phyloP scores from a whole-genome alignment of 2,329 filamentous ascomycete genomes.

The Incumbomyces delicatus region DNA sequence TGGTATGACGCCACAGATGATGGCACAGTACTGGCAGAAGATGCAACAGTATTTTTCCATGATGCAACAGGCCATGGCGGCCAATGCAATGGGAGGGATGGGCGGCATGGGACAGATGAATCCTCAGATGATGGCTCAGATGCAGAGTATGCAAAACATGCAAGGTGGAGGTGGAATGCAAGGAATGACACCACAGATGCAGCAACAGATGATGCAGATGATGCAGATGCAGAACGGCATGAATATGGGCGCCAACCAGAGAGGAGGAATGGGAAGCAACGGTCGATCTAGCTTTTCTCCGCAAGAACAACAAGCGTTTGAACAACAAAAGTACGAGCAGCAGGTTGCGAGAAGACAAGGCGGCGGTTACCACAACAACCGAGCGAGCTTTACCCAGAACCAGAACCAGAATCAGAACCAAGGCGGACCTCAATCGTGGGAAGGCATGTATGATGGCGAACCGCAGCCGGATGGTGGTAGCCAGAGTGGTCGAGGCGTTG shows the following conservation, averaged over 20 bases:
- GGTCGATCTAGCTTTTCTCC: slow-evolving; percentile 50
- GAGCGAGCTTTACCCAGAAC: slow-evolving; percentile 24
- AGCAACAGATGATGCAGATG: slow-evolving; percentile 47
- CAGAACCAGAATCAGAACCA: slow-evolving; percentile 33
- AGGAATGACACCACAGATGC: slow-evolving; percentile 27
- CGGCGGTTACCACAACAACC: slow-evolving; percentile 4
- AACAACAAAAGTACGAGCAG: slow-evolving; percentile 70
- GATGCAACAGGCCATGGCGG: slow-evolving; percentile 85
- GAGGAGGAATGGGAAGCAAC: slow-evolving; percentile 35
- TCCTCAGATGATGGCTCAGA: slow-evolving; percentile 39
- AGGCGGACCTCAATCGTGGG: slow-evolving; percentile 76
- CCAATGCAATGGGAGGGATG: slow-evolving; percentile 53
- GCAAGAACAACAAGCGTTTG: slow-evolving; percentile 63
- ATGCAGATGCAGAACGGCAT: slow-evolving; percentile 33
- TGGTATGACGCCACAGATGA: slow-evolving; percentile 88
- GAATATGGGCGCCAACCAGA: slow-evolving; percentile 35
- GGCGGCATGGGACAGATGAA: slow-evolving; percentile 44
- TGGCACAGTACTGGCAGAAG: slow-evolving; percentile 96
- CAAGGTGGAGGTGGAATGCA: slow-evolving; percentile 22
- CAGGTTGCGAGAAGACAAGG: slow-evolving; percentile 42
- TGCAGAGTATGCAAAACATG: slow-evolving; percentile 53
- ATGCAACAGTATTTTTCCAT: slow-evolving; percentile 97
- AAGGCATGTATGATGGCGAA: slow-evolving; percentile 96
- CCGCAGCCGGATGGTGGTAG: slow-evolving; percentile 62
- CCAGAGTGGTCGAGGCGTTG: slow-evolving; percentile 36